Conservation (phyloP, 441 rosid genomes). For the Mallotus repandus region DNA sequence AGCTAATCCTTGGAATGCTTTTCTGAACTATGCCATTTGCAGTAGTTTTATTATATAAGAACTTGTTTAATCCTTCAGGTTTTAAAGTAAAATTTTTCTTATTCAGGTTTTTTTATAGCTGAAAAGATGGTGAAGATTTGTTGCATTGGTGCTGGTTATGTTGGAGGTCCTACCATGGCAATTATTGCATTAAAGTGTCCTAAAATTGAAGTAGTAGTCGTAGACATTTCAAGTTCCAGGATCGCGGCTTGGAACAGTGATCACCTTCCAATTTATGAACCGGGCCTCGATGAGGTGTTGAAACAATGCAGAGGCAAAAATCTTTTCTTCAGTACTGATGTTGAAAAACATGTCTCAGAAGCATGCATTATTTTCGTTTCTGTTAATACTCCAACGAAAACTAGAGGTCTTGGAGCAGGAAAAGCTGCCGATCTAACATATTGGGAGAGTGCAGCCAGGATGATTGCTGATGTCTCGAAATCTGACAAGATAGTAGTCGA, state of each 20-base stretch:
- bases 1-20: too few relatives aligned
- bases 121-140: constrained; percentile 80
- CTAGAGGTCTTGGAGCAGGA: constrained; percentile 88
- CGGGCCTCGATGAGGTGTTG: constrained; percentile 71
- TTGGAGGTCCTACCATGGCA: constrained; percentile 89
- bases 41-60: too few relatives aligned
- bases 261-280: constrained; percentile 75
- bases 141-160: constrained; percentile 89
- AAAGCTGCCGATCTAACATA: constrained; percentile 90
- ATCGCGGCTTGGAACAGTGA: constrained; percentile 77
- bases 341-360: constrained; percentile 72
- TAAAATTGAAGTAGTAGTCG: constrained; percentile 65
- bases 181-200: constrained; percentile 83
- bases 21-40: too few relatives aligned
- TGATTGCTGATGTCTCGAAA: constrained; percentile 86
- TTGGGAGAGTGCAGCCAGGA: constrained; percentile 94
- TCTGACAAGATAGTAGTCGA: constrained; percentile 88
- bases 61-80: background rate
- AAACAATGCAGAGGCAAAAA: constrained; percentile 74
- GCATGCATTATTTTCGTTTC: constrained; percentile 83
- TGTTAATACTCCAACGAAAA: constrained; percentile 86
- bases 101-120: constrained; percentile 13
- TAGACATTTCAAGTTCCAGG: constrained; percentile 65
- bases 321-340: constrained; percentile 67
- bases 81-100: background rate